Conservation (phyloP, 371 early-diverging fungal genomes). For the Mucor mucedo region DNA sequence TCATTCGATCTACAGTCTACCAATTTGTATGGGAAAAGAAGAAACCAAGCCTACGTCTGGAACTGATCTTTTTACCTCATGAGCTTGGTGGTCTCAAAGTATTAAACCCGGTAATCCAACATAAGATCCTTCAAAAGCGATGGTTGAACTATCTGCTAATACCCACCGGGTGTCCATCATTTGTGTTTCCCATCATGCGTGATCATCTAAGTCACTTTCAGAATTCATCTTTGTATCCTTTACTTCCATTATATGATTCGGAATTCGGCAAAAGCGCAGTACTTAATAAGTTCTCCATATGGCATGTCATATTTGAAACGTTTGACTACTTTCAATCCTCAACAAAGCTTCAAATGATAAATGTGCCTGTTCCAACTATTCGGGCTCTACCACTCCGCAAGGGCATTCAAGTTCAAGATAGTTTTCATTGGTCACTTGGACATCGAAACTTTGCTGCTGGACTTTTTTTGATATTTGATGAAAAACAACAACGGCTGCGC, state of each 20-base stretch:
- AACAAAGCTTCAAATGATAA: neutral
- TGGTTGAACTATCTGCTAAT: neutral
- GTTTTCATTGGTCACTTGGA: neutral
- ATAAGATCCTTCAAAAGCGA: neutral
- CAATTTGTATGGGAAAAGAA: conserved; percentile 7
- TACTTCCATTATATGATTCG: neutral
- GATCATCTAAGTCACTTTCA: neutral
- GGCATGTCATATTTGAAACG: neutral
- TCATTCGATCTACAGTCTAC: neutral
- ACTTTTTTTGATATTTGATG: neutral
- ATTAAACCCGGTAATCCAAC: conserved; percentile 1
- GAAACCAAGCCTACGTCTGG: neutral
- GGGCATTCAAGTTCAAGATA: neutral
- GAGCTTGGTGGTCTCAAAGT: neutral
- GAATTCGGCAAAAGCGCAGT: neutral
- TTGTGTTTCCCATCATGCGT: neutral
- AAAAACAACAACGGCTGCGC: neutral
- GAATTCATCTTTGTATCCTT: neutral
- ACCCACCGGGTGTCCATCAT: neutral
- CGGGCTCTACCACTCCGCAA: neutral
- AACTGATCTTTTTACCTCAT: neutral
- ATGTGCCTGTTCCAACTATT: neutral
- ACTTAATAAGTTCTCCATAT: neutral
- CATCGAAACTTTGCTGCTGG: neutral
- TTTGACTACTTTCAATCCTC: neutral